Percentiles rank a stretch among this genome's conserved stretches.
phyloP scores from a whole-genome alignment of 768 basidiomycete genomes.

The Mrakia gelida region DNA sequence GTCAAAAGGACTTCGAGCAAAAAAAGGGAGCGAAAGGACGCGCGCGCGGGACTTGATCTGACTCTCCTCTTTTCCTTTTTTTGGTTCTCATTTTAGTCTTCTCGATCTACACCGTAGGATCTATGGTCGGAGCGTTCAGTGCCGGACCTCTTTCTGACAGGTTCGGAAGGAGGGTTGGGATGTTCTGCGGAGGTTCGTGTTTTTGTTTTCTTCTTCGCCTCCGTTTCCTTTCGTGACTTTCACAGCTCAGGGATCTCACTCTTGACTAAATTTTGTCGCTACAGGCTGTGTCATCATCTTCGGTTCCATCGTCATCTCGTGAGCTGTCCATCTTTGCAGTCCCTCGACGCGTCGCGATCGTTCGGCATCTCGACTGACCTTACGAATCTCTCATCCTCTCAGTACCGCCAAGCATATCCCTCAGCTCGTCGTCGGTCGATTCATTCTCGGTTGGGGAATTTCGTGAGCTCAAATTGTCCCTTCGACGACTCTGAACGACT shows the following conservation, averaged over 20 bases:
- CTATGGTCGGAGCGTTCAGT: conserved; percentile 30
- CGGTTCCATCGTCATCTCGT: neutral
- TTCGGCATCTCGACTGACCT: no score
- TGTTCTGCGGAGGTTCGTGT: neutral
- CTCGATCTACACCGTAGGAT: conserved; percentile 37
- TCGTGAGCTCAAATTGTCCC: neutral
- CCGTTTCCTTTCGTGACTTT: no score
- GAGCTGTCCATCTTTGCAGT: no score
- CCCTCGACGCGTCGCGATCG: no score
- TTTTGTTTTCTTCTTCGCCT: neutral
- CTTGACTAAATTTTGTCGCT: no score
- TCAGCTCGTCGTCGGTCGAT: conserved; percentile 55
- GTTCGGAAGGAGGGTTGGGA: neutral
- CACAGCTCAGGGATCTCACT: no score
- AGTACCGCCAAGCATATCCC: conserved; percentile 49
- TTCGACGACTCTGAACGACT: no score
- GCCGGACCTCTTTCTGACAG: conserved; percentile 11
- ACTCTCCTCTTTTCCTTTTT: no score
- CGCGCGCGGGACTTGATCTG: neutral
- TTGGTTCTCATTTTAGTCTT: no score
- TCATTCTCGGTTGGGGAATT: conserved; percentile 35
- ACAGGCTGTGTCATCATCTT: neutral
- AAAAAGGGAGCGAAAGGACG: no score
- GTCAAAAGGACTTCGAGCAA: neutral
- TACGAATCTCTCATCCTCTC: conserved; percentile 34